These are phyloP conservation scores for Aspergillus fijiensis DNA, from an alignment of 2,329 filamentous ascomycete genomes.

Conservation along the genomic window DNA sequence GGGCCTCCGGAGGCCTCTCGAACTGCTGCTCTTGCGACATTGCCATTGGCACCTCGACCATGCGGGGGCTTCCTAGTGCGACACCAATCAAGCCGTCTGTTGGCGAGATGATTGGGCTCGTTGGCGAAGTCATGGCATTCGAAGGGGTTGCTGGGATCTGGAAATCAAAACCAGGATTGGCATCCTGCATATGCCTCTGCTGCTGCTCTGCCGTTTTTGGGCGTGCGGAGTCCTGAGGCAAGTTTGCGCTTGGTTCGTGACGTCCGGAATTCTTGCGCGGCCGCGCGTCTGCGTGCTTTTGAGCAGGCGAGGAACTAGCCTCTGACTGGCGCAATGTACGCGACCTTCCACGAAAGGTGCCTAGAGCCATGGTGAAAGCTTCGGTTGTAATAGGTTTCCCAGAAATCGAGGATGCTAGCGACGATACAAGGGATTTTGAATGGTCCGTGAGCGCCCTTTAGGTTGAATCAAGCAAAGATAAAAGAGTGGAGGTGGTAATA, in stretches of 20 bases:
- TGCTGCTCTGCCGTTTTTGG: slow-evolving; percentile 21
- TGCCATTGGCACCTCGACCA: slow-evolving; percentile 22
- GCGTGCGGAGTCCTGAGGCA: slow-evolving; percentile 22
- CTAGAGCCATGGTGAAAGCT: slow-evolving; percentile 28
- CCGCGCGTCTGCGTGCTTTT: slow-evolving; percentile 33
- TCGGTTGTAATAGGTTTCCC: background rate
- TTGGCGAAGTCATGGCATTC: slow-evolving; percentile 21
- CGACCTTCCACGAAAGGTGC: slow-evolving; percentile 31
- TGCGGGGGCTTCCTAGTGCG: slow-evolving; percentile 68
- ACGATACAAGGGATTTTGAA: background rate
- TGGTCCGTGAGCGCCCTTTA: background rate
- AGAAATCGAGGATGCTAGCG: background rate
- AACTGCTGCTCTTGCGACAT: slow-evolving; percentile 19
- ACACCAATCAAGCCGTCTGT: slow-evolving; percentile 64
- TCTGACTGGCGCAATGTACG: slow-evolving; percentile 28
- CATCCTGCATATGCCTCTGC: slow-evolving; percentile 7
- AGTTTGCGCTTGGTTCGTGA: slow-evolving; percentile 15
- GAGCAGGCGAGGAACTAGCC: slow-evolving; percentile 32
- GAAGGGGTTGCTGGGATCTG: slow-evolving; percentile 28
- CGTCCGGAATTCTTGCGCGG: slow-evolving; percentile 32
- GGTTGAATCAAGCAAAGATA: background rate
- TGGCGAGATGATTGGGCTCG: slow-evolving; percentile 16
- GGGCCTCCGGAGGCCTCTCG: slow-evolving; percentile 14
- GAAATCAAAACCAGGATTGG: slow-evolving; percentile 31
- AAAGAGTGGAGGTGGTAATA: background rate